These are phyloP conservation scores for Vitis rupestris DNA, from an alignment of 164 flowering plant species.

Conservation along the genomic window DNA sequence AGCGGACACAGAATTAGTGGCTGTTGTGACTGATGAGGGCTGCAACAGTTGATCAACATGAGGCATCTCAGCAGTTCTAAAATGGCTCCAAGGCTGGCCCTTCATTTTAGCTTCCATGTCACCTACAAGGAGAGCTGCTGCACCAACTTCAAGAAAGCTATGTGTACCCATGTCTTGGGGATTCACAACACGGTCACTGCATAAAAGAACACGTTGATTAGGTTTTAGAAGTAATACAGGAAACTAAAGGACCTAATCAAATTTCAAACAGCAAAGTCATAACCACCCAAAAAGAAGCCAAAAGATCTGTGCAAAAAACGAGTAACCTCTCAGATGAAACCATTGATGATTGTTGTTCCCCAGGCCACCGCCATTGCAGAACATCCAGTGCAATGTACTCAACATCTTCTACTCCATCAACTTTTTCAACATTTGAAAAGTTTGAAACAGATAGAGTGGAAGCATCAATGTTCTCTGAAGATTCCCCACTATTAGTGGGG, in stretches of 20 bases:
- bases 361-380: constrained; percentile 83
- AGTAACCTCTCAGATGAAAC: constrained; percentile 56
- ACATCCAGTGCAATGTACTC: constrained; percentile 70
- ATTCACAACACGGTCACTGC: constrained; percentile 58
- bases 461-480: constrained; percentile 65
- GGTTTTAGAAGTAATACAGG: constrained; percentile 7
- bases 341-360: constrained; percentile 46
- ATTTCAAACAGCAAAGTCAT: neutral
- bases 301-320: neutral
- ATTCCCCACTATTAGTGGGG: constrained; percentile 55
- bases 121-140: constrained; percentile 90
- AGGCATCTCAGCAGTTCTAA: constrained; percentile 57
- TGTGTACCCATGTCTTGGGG: constrained; percentile 53
- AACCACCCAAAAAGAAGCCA: neutral
- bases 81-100: constrained; percentile 58
- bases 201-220: constrained; percentile 6
- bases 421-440: constrained; percentile 43
- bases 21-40: constrained; percentile 73
- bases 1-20: constrained; percentile 68
- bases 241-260: neutral
- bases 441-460: constrained; percentile 44
- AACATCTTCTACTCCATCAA: constrained; percentile 47
- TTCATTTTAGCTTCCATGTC: constrained; percentile 78
- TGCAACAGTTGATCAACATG: constrained; percentile 79
- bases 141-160: constrained; percentile 90